Conservation (phyloP, 768 basidiomycete species). For the Harrya chromipes region DNA sequence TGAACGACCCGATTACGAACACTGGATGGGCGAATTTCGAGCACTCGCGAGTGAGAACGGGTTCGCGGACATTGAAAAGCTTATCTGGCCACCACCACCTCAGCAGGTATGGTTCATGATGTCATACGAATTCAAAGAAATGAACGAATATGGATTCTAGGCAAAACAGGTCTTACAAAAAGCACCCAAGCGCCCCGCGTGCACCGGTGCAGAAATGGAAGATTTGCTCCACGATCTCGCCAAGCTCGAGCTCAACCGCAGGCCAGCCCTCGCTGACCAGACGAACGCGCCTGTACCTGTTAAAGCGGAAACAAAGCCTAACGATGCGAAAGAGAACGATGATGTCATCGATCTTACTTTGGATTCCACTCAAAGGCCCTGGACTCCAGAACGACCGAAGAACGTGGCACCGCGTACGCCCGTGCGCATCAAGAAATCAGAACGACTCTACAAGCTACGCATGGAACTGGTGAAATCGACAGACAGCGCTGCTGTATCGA, state of each 20-base stretch:
- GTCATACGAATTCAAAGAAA: neutral
- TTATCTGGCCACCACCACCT: constrained; percentile 71
- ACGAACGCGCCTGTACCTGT: constrained; percentile 38
- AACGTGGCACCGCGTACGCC: constrained; percentile 29
- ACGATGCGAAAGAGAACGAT: constrained; percentile 11
- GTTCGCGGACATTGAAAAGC: constrained; percentile 53
- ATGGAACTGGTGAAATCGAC: constrained; percentile 41
- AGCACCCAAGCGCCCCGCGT: constrained; percentile 15
- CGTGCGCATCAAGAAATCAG: constrained; percentile 40
- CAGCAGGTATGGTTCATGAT: constrained; percentile 25
- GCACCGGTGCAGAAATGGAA: constrained; percentile 46
- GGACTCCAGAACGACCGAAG: constrained; percentile 13
- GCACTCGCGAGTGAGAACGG: constrained; percentile 60
- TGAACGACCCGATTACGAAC: constrained; percentile 64
- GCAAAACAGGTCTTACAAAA: constrained; percentile 29
- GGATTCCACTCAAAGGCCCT: constrained; percentile 34
- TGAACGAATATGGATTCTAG: constrained; percentile 14
- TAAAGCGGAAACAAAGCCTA: constrained; percentile 33
- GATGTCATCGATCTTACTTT: constrained; percentile 48
- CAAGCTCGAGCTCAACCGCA: constrained; percentile 54
- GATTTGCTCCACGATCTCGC: constrained; percentile 57
- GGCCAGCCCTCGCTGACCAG: constrained; percentile 49
- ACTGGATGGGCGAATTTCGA: constrained; percentile 64
- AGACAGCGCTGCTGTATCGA: constrained; percentile 54
- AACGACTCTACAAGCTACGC: constrained; percentile 48